These are phyloP conservation scores for Naganishia sp. DNA, from an alignment of 1,284 basidiomycete genomes.

Conservation along the genomic window DNA sequence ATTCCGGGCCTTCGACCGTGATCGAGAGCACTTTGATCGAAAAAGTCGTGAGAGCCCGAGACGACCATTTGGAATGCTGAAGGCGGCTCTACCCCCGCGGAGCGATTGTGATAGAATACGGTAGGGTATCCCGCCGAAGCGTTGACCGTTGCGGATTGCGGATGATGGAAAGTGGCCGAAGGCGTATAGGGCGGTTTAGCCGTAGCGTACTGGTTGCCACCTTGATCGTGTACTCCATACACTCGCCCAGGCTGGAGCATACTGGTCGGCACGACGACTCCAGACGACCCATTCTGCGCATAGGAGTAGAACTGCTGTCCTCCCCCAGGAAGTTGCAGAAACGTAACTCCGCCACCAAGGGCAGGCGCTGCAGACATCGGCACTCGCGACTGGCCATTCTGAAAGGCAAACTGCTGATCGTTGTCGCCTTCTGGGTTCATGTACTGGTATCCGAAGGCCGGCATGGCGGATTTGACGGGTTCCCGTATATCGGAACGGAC, in stretches of 20 bases:
- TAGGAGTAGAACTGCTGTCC: conserved; percentile 24
- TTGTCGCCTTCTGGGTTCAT: conserved; percentile 9
- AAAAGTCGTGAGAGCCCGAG: conserved; percentile 25
- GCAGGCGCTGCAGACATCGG: conserved; percentile 17
- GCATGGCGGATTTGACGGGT: conserved; percentile 15
- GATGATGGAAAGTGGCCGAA: conserved; percentile 15
- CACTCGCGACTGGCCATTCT: conserved; percentile 1
- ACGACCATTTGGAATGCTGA: conserved; percentile 30
- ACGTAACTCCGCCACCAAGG: conserved; percentile 19
- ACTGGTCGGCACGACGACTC: conserved; percentile 26
- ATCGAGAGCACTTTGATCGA: conserved; percentile 14
- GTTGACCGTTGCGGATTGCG: not conserved
- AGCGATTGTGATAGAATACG: conserved; percentile 20
- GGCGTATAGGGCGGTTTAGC: conserved; percentile 5
- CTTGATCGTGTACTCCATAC: not conserved
- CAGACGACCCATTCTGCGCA: conserved; percentile 6
- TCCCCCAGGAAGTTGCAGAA: conserved; percentile 25
- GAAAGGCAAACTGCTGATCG: not conserved
- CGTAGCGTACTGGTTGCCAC: not conserved
- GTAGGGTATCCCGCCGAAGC: conserved; percentile 8
- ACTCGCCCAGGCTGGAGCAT: conserved; percentile 28
- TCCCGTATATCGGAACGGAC: conserved; percentile 10
- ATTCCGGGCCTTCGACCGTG: conserved; percentile 16
- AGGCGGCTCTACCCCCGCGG: conserved; percentile 26
- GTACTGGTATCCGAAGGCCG: conserved; percentile 14